These are phyloP conservation scores for Saussurea involucrata DNA, from an alignment of 129 eudicot genomes.

Conservation along the genomic window DNA sequence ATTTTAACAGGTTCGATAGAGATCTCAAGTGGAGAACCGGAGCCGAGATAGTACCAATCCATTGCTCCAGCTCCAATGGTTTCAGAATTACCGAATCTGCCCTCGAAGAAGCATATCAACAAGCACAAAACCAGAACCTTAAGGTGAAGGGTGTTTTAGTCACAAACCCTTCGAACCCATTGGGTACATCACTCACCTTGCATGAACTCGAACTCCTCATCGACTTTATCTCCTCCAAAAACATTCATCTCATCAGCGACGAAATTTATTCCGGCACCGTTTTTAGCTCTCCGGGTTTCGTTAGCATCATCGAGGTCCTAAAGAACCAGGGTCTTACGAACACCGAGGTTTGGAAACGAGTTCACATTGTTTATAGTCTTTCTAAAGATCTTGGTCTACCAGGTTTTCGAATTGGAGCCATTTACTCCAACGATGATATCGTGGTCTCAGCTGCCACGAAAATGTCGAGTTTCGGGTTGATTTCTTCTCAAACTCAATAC, in stretches of 20 bases:
- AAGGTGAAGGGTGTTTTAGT: conserved; percentile 77
- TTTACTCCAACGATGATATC: conserved; percentile 60
- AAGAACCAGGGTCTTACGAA: conserved; percentile 23
- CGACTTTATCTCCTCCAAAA: conserved; percentile 44
- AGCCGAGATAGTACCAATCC: conserved; percentile 66
- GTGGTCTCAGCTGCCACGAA: conserved; percentile 84
- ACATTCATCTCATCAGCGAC: conserved; percentile 70
- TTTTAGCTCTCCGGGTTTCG: conserved; percentile 49
- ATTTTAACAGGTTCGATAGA: conserved; percentile 51
- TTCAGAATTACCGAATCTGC: conserved; percentile 61
- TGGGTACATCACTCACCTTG: conserved; percentile 67
- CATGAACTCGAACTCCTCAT: conserved; percentile 69
- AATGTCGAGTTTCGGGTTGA: conserved; percentile 87
- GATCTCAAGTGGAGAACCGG: conserved; percentile 87
- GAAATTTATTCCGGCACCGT: conserved; percentile 93
- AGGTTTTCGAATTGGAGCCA: conserved; percentile 79
- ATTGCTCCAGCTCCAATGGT: conserved; percentile 61
- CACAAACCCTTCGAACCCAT: conserved; percentile 92
- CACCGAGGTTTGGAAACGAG: conserved; percentile 42
- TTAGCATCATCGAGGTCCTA: conserved; percentile 68
- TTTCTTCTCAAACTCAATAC: conserved; percentile 87
- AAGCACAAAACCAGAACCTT: conserved; percentile 62
- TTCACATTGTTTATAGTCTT: conserved; percentile 79
- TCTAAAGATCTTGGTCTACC: conserved; percentile 91
- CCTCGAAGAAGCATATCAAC: conserved; percentile 60